Evolutionary conservation across 1,139 yeast species (phyloP).

Genomic region (Nakaseomyces kungkrabaensis): DNA sequence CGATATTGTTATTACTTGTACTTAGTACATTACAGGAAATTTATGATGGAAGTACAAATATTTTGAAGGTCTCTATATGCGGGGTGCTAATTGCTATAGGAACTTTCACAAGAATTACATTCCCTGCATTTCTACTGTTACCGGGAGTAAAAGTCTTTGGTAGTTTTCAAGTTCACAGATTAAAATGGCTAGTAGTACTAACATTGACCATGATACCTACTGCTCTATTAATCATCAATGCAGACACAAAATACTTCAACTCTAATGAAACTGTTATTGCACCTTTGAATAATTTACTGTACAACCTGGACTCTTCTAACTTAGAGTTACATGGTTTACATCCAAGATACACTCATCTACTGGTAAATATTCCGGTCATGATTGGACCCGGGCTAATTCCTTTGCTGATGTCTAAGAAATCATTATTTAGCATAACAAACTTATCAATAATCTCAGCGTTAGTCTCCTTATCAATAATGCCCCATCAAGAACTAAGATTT

Average conservation of each 20-base stretch:
- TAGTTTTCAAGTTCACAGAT: slow-evolving; percentile 21
- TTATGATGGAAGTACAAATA: slow-evolving; percentile 3
- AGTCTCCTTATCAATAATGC: slow-evolving; percentile 51
- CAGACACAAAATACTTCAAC: slow-evolving; percentile 42
- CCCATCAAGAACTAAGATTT: slow-evolving; percentile 90
- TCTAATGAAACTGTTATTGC: slow-evolving; percentile 40
- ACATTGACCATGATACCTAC: slow-evolving; percentile 32
- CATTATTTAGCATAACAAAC: slow-evolving; percentile 35
- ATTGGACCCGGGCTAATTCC: slow-evolving; percentile 65
- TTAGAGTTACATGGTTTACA: slow-evolving; percentile 77
- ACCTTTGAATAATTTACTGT: slow-evolving; percentile 66
- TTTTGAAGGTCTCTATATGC: slow-evolving; percentile 20
- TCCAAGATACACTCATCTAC: slow-evolving; percentile 60
- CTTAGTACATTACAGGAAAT: slow-evolving; percentile 33
- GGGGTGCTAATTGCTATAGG: slow-evolving; percentile 60
- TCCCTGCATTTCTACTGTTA: slow-evolving; percentile 58
- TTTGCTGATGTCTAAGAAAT: slow-evolving; percentile 15
- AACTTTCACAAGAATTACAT: slow-evolving; percentile 74
- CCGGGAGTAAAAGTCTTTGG: slow-evolving; percentile 44
- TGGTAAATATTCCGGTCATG: slow-evolving; percentile 68
- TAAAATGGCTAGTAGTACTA: slow-evolving; percentile 23
- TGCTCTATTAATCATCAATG: slow-evolving; percentile 34
- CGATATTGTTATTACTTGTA: slow-evolving; percentile 50
- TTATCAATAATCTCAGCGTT: slow-evolving; percentile 57
- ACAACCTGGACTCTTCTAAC: slow-evolving; percentile 53